These are phyloP conservation scores for Drechslerella coelobrocha DNA, from an alignment of 2,329 filamentous ascomycete genomes.

Conservation along the genomic window DNA sequence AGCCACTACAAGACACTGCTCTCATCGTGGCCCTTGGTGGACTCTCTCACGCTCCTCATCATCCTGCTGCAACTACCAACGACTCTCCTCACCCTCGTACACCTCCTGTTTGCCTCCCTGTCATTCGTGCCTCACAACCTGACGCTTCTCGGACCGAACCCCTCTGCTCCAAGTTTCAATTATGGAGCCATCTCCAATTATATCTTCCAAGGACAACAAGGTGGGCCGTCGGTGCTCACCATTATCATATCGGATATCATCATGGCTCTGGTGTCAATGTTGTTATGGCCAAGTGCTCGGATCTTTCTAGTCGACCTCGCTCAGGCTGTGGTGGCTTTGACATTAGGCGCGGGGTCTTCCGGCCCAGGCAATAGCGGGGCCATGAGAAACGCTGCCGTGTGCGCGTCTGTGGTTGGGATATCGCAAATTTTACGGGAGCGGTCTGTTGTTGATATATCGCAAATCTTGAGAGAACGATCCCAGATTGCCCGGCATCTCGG, in stretches of 20 bases:
- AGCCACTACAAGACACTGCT: conserved; percentile 60
- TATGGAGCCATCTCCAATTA: conserved; percentile 59
- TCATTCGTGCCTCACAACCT: conserved; percentile 65
- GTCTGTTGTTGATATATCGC: too few relatives aligned
- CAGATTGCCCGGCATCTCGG: conserved; percentile 44
- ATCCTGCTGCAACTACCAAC: conserved; percentile 65
- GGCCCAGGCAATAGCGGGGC: conserved; percentile 60
- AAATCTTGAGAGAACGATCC: too few relatives aligned
- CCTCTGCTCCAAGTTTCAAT: conserved; percentile 63
- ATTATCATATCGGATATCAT: conserved; percentile 64
- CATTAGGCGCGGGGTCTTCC: conserved; percentile 64
- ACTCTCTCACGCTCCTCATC: conserved; percentile 67
- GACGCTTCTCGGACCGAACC: conserved; percentile 58
- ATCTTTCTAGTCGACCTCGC: conserved; percentile 65
- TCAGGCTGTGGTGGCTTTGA: conserved; percentile 66
- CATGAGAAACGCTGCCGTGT: conserved; percentile 64
- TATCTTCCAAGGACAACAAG: conserved; percentile 64
- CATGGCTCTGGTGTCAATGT: conserved; percentile 63
- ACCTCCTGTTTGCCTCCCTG: conserved; percentile 65
- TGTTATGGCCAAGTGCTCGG: conserved; percentile 63
- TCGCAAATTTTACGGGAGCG: conserved; percentile 43
- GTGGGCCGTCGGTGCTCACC: conserved; percentile 64
- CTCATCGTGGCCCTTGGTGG: conserved; percentile 65
- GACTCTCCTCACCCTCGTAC: conserved; percentile 64
- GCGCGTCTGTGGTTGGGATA: conserved; percentile 61